phyloP scores from a whole-genome alignment of 805 yeast species.

The Candida anglica region DNA sequence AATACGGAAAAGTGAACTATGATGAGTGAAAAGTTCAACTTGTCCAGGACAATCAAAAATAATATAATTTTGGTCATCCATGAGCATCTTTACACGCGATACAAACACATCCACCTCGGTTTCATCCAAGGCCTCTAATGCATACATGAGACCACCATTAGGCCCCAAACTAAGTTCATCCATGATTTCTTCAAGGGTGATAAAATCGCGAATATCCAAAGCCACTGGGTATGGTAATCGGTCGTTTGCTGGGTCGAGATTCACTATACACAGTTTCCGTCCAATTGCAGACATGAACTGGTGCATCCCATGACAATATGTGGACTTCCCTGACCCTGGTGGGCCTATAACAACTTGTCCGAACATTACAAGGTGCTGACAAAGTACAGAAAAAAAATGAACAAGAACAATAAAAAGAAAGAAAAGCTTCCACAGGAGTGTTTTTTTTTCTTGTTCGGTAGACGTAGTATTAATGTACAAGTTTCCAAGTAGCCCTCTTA shows the following conservation, averaged over 20 bases:
- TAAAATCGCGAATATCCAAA: constrained; percentile 73
- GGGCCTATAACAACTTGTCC: constrained; percentile 97
- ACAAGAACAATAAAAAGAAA: neutral
- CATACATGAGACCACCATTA: constrained; percentile 87
- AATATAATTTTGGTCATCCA: constrained; percentile 54
- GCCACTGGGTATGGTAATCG: constrained; percentile 64
- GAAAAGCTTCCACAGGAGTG: neutral
- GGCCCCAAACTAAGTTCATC: constrained; percentile 71
- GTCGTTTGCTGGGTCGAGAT: constrained; percentile 92
- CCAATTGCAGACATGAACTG: constrained; percentile 96
- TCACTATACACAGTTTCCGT: constrained; percentile 76
- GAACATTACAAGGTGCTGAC: constrained; percentile 51
- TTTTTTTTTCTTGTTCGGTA: too few species aligned
- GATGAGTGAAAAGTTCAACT: constrained; percentile 91
- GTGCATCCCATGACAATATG: constrained; percentile 87
- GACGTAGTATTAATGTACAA: too few species aligned
- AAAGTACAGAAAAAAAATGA: neutral
- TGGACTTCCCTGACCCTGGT: constrained; percentile 96
- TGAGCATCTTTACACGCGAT: constrained; percentile 51
- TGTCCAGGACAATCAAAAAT: constrained; percentile 95
- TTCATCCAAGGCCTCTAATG: constrained; percentile 56
- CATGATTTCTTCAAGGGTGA: constrained; percentile 78
- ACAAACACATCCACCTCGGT: constrained; percentile 48
- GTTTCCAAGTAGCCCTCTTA: too few species aligned
- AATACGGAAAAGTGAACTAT: constrained; percentile 64